Conservation (phyloP, 2,329 filamentous ascomycete genomes). For the Fusarium agapanthi region DNA sequence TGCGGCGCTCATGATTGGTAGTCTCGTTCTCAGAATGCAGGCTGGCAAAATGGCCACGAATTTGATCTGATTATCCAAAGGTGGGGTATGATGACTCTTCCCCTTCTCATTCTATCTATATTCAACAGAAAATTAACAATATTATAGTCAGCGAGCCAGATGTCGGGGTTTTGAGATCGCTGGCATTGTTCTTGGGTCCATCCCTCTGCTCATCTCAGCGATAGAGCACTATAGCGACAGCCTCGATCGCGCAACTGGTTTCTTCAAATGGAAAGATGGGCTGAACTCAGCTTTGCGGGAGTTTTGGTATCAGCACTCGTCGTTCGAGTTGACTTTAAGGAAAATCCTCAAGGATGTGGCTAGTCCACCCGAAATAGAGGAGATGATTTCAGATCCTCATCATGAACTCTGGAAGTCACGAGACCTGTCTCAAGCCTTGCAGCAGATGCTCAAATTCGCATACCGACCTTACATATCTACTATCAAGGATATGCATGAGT, state of each 20-base stretch:
- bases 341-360: not conserved
- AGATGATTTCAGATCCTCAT: not conserved
- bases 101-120: not conserved
- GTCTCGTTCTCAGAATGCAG: not conserved
- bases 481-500: not conserved
- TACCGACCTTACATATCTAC: not conserved
- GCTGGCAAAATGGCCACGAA: not conserved
- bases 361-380: not conserved
- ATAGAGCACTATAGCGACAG: not conserved
- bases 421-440: not conserved
- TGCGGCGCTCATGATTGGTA: not conserved
- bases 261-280: not conserved
- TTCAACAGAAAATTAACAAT: fast-evolving
- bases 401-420: not conserved
- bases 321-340: not conserved
- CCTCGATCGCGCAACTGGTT: not conserved
- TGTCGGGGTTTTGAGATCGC: not conserved
- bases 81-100: not conserved
- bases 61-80: fast-evolving
- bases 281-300: not conserved
- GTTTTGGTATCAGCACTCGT: not conserved
- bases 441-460: not conserved
- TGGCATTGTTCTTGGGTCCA: not conserved
- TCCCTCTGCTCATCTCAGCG: not conserved
- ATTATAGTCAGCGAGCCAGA: not conserved